Conservation (phyloP, 148 eudicot genomes). For the Arctostaphylos glauca region DNA sequence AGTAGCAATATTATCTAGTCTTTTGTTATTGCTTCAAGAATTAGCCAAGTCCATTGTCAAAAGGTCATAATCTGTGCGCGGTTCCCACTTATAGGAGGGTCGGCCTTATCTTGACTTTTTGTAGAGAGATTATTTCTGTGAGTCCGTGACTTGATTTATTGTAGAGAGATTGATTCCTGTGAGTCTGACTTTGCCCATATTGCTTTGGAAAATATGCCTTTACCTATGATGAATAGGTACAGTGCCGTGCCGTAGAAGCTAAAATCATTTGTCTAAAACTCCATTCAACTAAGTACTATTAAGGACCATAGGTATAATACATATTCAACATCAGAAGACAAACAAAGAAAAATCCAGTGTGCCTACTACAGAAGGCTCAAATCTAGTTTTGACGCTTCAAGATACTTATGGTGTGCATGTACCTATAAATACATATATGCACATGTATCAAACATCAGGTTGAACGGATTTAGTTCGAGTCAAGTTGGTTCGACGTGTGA, state of each 20-base stretch:
- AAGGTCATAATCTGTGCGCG: background rate
- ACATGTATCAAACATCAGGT: slow-evolving; percentile 27
- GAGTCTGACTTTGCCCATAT: background rate
- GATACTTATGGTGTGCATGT: background rate
- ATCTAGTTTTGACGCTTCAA: background rate
- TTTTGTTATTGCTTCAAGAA: background rate
- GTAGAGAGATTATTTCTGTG: background rate
- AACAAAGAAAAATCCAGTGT: background rate
- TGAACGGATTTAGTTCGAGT: slow-evolving; percentile 31
- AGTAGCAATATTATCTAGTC: background rate
- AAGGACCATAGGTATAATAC: background rate
- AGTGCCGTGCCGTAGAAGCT: background rate
- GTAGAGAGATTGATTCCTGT: no score
- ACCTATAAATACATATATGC: background rate
- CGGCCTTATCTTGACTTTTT: background rate
- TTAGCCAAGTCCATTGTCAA: background rate
- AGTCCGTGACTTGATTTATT: background rate
- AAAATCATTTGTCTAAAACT: background rate
- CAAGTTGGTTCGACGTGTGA: slow-evolving; percentile 37
- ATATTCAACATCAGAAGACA: background rate
- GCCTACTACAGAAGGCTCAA: background rate
- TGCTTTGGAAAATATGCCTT: background rate
- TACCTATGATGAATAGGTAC: background rate
- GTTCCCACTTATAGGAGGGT: background rate
- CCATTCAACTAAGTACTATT: background rate